phyloP scores from a whole-genome alignment of 371 early-diverging fungal species.

The Ordospora pajunii region DNA sequence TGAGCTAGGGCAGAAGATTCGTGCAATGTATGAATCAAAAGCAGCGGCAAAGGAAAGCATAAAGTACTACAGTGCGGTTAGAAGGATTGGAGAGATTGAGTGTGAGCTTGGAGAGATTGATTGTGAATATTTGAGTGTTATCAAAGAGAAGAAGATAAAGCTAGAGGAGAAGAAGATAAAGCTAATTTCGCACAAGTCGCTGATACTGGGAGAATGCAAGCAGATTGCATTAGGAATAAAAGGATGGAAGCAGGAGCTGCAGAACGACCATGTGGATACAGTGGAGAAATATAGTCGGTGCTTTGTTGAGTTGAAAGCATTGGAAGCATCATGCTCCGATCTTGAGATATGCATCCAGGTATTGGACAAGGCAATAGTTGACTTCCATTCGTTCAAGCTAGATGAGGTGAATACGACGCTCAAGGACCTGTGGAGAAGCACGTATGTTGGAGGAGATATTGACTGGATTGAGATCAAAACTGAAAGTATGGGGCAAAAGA shows the following conservation, averaged over 20 bases:
- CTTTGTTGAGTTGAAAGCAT: constrained; percentile 60
- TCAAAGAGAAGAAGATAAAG: constrained; percentile 6
- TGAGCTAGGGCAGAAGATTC: neutral
- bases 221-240: constrained; percentile 69
- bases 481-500: constrained; percentile 30
- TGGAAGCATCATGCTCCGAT: constrained; percentile 69
- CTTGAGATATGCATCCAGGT: constrained; percentile 74
- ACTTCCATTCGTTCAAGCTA: constrained; percentile 86
- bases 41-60: constrained; percentile 23
- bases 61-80: constrained; percentile 1
- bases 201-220: constrained; percentile 69
- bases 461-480: constrained; percentile 46
- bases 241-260: constrained; percentile 65
- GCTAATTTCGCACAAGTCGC: constrained; percentile 20
- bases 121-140: neutral
- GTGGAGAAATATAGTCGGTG: constrained; percentile 60
- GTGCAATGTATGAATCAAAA: constrained; percentile 1
- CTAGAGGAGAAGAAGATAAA: constrained; percentile 23
- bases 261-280: constrained; percentile 69
- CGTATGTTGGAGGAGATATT: constrained; percentile 83
- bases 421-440: constrained; percentile 84
- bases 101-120: constrained; percentile 20
- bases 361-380: constrained; percentile 81
- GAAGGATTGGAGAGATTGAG: constrained; percentile 15
- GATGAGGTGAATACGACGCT: constrained; percentile 89